Percentiles rank a stretch among this genome's conserved stretches.
These are phyloP conservation scores for Sugiyamaella paludigena DNA, from an alignment of 1,139 yeast genomes.

Conservation along the genomic window DNA sequence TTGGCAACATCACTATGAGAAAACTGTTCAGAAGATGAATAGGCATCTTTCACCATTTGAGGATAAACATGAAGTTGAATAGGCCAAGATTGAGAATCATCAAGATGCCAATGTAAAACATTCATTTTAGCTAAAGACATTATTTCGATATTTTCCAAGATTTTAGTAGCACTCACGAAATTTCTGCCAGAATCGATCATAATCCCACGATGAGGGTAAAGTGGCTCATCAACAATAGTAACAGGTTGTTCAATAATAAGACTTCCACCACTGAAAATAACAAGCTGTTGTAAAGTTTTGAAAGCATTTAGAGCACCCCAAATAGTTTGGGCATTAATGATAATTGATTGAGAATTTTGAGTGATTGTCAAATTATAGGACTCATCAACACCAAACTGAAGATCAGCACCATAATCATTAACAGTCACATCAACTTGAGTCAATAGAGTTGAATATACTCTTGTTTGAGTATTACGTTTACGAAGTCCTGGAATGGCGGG, in stretches of 20 bases:
- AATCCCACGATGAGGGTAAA: slow-evolving; percentile 47
- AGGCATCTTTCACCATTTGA: slow-evolving; percentile 47
- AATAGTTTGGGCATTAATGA: slow-evolving; percentile 39
- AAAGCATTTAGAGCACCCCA: slow-evolving; percentile 52
- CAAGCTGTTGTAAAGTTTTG: slow-evolving; percentile 46
- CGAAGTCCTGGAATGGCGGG: slow-evolving; percentile 1
- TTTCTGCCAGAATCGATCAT: slow-evolving; percentile 49
- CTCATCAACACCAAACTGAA: slow-evolving; percentile 47
- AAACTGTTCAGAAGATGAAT: slow-evolving; percentile 41
- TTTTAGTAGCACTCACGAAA: slow-evolving; percentile 37
- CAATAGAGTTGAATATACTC: not conserved
- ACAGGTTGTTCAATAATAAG: slow-evolving; percentile 42
- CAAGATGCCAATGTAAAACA: slow-evolving; percentile 48
- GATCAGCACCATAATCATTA: slow-evolving; percentile 35
- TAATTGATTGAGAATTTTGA: slow-evolving; percentile 24
- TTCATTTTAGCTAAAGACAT: slow-evolving; percentile 47
- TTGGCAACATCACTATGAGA: slow-evolving; percentile 38
- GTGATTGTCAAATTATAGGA: slow-evolving; percentile 37
- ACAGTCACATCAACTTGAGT: slow-evolving; percentile 25
- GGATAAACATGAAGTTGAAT: slow-evolving; percentile 41
- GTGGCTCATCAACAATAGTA: slow-evolving; percentile 42
- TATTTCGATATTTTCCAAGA: slow-evolving; percentile 44
- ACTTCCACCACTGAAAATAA: slow-evolving; percentile 35
- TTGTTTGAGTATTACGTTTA: slow-evolving; percentile 2
- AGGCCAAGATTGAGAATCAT: slow-evolving; percentile 52